These are phyloP conservation scores for Amylostereum areolatum DNA, from an alignment of 1,284 basidiomycete species.

Conservation along the genomic window DNA sequence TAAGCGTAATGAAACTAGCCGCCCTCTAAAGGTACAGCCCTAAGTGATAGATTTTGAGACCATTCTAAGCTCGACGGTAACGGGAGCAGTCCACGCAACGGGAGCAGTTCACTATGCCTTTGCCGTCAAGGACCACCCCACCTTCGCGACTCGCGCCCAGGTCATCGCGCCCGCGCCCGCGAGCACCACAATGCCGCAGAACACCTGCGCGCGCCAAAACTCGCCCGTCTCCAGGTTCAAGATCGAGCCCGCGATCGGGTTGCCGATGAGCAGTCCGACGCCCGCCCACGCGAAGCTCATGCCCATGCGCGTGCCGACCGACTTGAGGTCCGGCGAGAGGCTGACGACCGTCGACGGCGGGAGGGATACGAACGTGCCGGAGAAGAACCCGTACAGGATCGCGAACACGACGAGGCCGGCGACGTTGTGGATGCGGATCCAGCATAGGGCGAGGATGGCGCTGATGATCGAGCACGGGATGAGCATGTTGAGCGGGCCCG, in stretches of 20 bases:
- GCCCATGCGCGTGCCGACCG: constrained; percentile 10
- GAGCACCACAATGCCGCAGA: constrained; percentile 5
- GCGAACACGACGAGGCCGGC: constrained; percentile 9
- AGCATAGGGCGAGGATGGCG: constrained; percentile 6
- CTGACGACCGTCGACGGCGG: constrained; percentile 5
- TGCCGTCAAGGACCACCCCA: not conserved
- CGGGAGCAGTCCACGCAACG: too few species aligned
- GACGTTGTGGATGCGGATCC: constrained; percentile 2
- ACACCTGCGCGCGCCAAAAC: constrained; percentile 7
- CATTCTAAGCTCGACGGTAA: too few species aligned
- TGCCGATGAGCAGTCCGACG: constrained; percentile 9
- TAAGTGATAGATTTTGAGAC: too few species aligned
- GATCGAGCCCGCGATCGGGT: constrained; percentile 9
- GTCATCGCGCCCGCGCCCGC: not conserved
- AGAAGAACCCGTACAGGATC: constrained; percentile 15
- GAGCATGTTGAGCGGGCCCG: constrained; percentile 22
- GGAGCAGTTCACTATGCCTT: not conserved
- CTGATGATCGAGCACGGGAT: constrained; percentile 16
- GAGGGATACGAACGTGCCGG: constrained; percentile 11
- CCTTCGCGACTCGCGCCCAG: constrained; percentile 3
- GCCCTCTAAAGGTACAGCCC: too few species aligned
- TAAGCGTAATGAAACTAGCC: too few species aligned
- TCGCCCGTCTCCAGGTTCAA: constrained; percentile 8
- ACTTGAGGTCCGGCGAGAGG: constrained; percentile 6
- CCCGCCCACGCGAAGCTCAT: constrained; percentile 9